Conservation (phyloP, 768 basidiomycete genomes). For the Pleurotus salmoneostramineus region DNA sequence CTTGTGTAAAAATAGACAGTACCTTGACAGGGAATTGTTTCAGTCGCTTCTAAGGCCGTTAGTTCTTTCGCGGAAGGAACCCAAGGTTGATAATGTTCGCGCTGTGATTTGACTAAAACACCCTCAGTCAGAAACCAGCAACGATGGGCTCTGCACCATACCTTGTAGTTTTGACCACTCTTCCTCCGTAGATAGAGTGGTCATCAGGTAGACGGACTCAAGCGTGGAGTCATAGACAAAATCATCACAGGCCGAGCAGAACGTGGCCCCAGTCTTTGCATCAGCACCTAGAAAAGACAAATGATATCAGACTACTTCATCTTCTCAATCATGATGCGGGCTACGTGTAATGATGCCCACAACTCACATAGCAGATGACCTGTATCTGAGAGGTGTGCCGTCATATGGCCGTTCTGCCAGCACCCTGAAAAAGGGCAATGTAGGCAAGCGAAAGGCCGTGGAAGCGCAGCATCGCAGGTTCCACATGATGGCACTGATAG, state of each 20-base stretch:
- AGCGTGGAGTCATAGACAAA: conserved; percentile 62
- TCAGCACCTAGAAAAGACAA: conserved; percentile 67
- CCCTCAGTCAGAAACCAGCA: conserved; percentile 1
- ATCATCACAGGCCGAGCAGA: conserved; percentile 71
- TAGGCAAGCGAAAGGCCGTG: conserved; percentile 69
- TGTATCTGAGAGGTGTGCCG: conserved; percentile 50
- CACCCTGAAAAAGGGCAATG: conserved; percentile 71
- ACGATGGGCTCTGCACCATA: conserved; percentile 18
- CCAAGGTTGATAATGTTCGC: conserved; percentile 35
- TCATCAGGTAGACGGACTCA: conserved; percentile 39
- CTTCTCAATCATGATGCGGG: background rate
- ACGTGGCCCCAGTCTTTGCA: conserved; percentile 67
- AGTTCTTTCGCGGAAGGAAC: conserved; percentile 31
- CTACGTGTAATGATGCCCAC: background rate
- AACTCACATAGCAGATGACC: conserved; percentile 67
- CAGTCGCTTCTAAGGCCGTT: conserved; percentile 43
- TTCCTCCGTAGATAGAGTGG: conserved; percentile 55
- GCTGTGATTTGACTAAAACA: conserved; percentile 30
- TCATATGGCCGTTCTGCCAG: conserved; percentile 58
- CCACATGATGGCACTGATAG: conserved; percentile 60
- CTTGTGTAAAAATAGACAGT: conserved; percentile 7
- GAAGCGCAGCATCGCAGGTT: conserved; percentile 49
- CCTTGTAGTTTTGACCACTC: conserved; percentile 57
- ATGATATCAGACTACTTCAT: conserved; percentile 2
- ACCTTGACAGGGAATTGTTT: conserved; percentile 74